phyloP scores from a whole-genome alignment of 2,329 filamentous ascomycete genomes.

The Sphaerulina musiva region DNA sequence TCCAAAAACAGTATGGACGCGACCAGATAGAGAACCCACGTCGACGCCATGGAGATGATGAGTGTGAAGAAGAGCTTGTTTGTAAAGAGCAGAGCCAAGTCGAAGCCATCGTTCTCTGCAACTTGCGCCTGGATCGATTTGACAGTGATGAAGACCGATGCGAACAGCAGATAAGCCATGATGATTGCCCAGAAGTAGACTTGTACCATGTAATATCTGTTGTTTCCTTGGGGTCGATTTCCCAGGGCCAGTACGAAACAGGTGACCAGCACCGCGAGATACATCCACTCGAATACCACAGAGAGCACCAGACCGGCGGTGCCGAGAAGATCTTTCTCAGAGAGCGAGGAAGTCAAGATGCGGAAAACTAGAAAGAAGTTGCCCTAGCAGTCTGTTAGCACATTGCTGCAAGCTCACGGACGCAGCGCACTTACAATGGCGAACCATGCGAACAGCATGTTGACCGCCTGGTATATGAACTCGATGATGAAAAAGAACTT shows the following conservation, averaged over 20 bases:
- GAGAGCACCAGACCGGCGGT: conserved; percentile 72
- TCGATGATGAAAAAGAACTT: conserved; percentile 89
- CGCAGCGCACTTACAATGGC: conserved; percentile 56
- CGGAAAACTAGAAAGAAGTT: conserved; percentile 99
- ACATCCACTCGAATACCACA: conserved; percentile 92
- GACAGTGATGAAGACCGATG: conserved; percentile 89
- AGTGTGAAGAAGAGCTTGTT: conserved; percentile 89
- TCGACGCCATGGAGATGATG: conserved; percentile 85
- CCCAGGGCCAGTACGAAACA: conserved; percentile 93
- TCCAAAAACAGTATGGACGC: conserved; percentile 92
- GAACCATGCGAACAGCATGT: conserved; percentile 99
- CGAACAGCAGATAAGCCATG: conserved; percentile 94
- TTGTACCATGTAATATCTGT: conserved; percentile 91
- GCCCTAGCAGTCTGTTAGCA: conserved; percentile 41
- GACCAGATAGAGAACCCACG: conserved; percentile 87
- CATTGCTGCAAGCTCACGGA: background rate
- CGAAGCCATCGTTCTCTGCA: conserved; percentile 56
- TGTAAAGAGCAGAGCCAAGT: conserved; percentile 65
- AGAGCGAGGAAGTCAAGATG: conserved; percentile 84
- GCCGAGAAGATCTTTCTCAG: conserved; percentile 62
- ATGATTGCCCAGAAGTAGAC: conserved; percentile 97
- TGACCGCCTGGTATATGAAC: conserved; percentile 88
- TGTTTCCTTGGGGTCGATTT: conserved; percentile 89
- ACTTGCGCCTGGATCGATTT: conserved; percentile 72
- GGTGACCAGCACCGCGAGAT: conserved; percentile 82